phyloP scores from a whole-genome alignment of 441 rosid species.

The Geranium incanum region DNA sequence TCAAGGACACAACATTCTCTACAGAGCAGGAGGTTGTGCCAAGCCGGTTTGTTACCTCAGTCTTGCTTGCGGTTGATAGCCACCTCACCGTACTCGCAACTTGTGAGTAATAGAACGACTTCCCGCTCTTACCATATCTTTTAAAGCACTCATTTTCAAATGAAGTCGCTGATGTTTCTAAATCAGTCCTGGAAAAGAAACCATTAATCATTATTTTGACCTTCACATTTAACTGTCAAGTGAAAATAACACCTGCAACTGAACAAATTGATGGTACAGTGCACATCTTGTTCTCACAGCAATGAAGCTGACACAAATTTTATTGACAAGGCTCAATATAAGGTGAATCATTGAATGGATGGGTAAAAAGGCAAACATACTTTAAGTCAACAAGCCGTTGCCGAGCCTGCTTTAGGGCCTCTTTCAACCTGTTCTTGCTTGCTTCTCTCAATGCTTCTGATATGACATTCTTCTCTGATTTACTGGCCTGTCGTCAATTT shows the following conservation, averaged over 20 bases:
- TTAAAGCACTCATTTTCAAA: slow-evolving; percentile 75
- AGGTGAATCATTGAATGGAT: background rate
- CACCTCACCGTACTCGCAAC: slow-evolving; percentile 77
- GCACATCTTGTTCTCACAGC: background rate
- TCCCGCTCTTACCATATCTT: slow-evolving; percentile 80
- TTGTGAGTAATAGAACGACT: slow-evolving; percentile 81
- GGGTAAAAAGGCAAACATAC: slow-evolving; percentile 24
- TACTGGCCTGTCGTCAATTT: slow-evolving; percentile 40
- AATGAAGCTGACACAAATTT: background rate
- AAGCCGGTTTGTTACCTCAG: slow-evolving; percentile 41
- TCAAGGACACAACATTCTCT: slow-evolving; percentile 19
- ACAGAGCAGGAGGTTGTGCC: slow-evolving; percentile 20
- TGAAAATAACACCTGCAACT: background rate
- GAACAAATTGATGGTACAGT: background rate
- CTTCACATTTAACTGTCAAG: background rate
- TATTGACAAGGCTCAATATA: background rate
- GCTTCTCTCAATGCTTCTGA: slow-evolving; percentile 59
- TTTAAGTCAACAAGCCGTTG: slow-evolving; percentile 41
- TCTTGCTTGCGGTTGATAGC: slow-evolving; percentile 47
- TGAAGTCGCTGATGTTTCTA: slow-evolving; percentile 40
- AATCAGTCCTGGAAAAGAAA: slow-evolving; percentile 45
- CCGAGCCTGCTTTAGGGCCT: slow-evolving; percentile 51
- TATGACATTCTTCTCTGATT: slow-evolving; percentile 55
- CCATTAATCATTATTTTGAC: slow-evolving; percentile 8
- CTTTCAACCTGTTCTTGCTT: slow-evolving; percentile 58